Evolutionary conservation across 495 filamentous ascomycete species (phyloP), one percentile per base, ranked within the genome.

Genomic region (Glutinoglossum americanum): DNA sequence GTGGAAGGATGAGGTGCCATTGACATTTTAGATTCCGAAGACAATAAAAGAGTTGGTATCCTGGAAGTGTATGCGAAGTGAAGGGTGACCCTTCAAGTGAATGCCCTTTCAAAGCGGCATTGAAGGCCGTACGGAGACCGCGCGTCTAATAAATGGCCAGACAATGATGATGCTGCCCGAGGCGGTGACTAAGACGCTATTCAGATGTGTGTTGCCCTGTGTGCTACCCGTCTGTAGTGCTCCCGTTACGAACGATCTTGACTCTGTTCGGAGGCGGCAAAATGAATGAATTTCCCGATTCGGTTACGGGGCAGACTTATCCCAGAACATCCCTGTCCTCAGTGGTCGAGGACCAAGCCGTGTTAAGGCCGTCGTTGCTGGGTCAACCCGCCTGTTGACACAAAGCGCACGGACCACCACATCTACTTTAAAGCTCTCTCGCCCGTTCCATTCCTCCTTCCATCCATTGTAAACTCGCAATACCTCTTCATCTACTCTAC

Each of bases 401-500:
- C 37, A 7, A 17, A 39, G 11, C 21, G 54, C 54, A 56, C 54
- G 33, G 54, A 37, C 54, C 54, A 49, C 26, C 54, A 11, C 23
- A 2, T 9, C 9, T n/a, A 11, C 48, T n/a, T 11, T 51, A 51
- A 51, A 51, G 48, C 7, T 51, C 25, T 15, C 37, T 11, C 15
- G 37, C 37, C 37, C 15, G 5, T 39, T 17, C 15, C 37, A 4
- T 9, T 9, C 9, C 30, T 9, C 37, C 15, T 15, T 2, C 7
- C 15, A 39, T 17, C 15, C 13, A 7, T 11, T 39, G 15, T 11
- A 39, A 39, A 39, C 37, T n/a, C 47, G 47, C n/a, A 39, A 60
- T 44, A 62, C 59, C 51, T 59, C 59, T 60, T 63, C 55, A 57
- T 63, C 59, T 28, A 61, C 61, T 35, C 45, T 67, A 33, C 30